These are phyloP conservation scores for Breviolum minutum DNA, from an alignment of 73 alveolate species.

Conservation along the genomic window DNA sequence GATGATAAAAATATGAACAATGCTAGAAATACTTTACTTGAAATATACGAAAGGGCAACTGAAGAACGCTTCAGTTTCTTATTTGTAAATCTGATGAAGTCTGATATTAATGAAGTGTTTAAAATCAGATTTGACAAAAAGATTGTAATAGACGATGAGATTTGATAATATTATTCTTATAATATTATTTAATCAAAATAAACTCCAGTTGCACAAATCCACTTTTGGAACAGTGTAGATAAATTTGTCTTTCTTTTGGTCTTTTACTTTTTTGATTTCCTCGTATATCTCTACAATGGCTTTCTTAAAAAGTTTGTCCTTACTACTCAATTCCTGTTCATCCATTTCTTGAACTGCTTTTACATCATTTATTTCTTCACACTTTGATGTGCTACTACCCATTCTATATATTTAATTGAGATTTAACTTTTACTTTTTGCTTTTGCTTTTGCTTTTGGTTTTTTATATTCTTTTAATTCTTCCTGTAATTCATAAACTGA, in stretches of 20 bases:
- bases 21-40: background rate
- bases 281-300: background rate
- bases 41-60: background rate
- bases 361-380: background rate
- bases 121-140: background rate
- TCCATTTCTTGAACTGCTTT: background rate
- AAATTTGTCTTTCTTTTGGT: background rate
- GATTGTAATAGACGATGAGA: background rate
- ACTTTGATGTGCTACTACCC: background rate
- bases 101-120: slow-evolving; percentile 8
- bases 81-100: slow-evolving; percentile 2
- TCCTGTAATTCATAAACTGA: background rate
- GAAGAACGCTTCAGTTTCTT: slow-evolving; percentile 11
- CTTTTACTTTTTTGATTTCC: background rate
- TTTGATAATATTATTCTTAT: no score
- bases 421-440: no score
- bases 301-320: no score
- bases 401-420: no score
- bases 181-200: no score
- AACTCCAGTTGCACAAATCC: no score
- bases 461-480: background rate
- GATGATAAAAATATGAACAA: slow-evolving; percentile 1
- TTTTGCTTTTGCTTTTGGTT: background rate
- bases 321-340: background rate
- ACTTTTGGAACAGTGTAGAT: no score